Evolutionary conservation across 2,329 filamentous ascomycete species (phyloP), one percentile per base, ranked within the genome.

Genomic region (Knufia fluminis): DNA sequence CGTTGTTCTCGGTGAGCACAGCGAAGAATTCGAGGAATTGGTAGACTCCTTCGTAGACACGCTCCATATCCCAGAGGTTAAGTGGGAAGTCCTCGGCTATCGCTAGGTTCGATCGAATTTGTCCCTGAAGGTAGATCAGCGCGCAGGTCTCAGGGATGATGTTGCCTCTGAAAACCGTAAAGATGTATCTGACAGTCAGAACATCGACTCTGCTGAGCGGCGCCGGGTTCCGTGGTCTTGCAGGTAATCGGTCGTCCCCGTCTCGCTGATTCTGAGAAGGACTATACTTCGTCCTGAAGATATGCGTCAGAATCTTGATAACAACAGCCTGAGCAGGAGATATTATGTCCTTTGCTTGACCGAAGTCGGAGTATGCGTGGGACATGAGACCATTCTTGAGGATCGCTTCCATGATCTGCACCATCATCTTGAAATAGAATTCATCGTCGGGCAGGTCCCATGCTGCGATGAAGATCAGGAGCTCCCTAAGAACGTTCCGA

Each of bases 1-100:
- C 83, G 38, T 83, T 77, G 59, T 91, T 85, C 61, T 95, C 90
- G 0, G 87, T 89, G 23, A 95, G 79, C 0, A 92, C 90, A 14
- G 85, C 88, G 48, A 96, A 85, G 64, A 97, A 94, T 59, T 96
- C 90, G 1, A 97, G 79, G 62, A 94, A 95, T 65, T 96, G 90
- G 46, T 90, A 88, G 1, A 97, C 80, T 0, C 91, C 91, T 61
- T 97, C 91, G 64, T 94, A 95, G 51, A 94, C 91, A 12, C 91
- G 81, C 64, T 97, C 91, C 85, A 97, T 94, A 61, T 97, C 91
- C 91, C 91, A 97, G 41, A 89, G 78, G 60, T 97, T 94, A 1
- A 96, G 82, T 0, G 91, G 91, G 60, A 96, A 97, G 61, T 96
- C 90, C 54, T 86, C 81, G 0, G 87, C 82, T 52, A 91, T 79